Conservation (phyloP, 176 grass and related monocot species). For the Raddia guianensis region DNA sequence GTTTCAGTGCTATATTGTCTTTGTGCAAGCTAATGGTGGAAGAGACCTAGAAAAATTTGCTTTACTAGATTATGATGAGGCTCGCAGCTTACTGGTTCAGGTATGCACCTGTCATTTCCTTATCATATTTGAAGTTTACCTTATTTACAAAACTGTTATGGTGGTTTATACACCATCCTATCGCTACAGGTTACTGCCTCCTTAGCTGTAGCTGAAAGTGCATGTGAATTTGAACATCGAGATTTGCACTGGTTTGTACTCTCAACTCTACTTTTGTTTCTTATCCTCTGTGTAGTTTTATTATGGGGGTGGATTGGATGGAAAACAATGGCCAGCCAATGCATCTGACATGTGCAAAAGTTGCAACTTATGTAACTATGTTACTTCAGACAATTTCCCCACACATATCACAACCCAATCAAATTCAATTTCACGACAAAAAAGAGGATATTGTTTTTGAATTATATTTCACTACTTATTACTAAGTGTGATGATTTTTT, state of each 20-base stretch:
- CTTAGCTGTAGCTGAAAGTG: slow-evolving; percentile 83
- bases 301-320: neutral
- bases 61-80: slow-evolving; percentile 73
- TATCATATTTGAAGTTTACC: slow-evolving; percentile 24
- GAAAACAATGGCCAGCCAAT: neutral
- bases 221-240: slow-evolving; percentile 96
- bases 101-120: slow-evolving; percentile 49
- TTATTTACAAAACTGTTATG: slow-evolving; percentile 7
- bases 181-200: slow-evolving; percentile 72
- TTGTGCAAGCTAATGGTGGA: slow-evolving; percentile 89
- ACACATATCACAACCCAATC: too few species aligned
- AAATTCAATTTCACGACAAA: neutral
- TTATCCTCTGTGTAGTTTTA: neutral
- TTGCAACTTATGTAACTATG: neutral
- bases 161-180: slow-evolving; percentile 12
- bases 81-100: slow-evolving; percentile 78
- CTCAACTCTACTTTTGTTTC: slow-evolving; percentile 17
- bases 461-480: neutral
- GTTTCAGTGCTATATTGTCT: slow-evolving; percentile 85
- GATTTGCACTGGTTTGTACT: slow-evolving; percentile 89
- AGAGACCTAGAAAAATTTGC: slow-evolving; percentile 83
- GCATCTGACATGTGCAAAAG: neutral
- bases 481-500: neutral
- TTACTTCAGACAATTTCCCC: neutral
- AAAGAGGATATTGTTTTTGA: too few species aligned